These are phyloP conservation scores for Colletotrichum agaves DNA, from an alignment of 2,329 filamentous ascomycete genomes.

Conservation along the genomic window DNA sequence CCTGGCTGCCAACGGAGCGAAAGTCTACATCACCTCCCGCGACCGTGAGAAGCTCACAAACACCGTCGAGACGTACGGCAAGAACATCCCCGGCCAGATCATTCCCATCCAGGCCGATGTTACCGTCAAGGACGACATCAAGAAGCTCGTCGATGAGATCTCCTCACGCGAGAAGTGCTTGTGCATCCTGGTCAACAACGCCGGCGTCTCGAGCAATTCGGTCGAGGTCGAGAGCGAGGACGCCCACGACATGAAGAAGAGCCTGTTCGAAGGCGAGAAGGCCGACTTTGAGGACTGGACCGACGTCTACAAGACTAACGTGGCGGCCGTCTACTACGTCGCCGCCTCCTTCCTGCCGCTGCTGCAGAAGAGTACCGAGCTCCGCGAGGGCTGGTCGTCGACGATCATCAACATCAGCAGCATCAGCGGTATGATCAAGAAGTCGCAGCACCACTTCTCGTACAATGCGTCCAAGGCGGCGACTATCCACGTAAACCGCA, in stretches of 20 bases:
- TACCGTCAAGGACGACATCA: slow-evolving; percentile 69
- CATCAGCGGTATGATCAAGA: slow-evolving; percentile 72
- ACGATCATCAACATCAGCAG: slow-evolving; percentile 76
- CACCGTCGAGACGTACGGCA: slow-evolving; percentile 67
- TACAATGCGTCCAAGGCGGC: slow-evolving; percentile 75
- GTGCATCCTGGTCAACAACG: slow-evolving; percentile 76
- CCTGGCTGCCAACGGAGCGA: slow-evolving; percentile 73
- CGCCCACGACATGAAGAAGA: slow-evolving; percentile 64
- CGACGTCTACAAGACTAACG: slow-evolving; percentile 79
- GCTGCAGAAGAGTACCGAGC: slow-evolving; percentile 62
- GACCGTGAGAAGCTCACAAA: slow-evolving; percentile 71
- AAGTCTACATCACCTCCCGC: slow-evolving; percentile 77
- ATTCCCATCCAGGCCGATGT: slow-evolving; percentile 71
- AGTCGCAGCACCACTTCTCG: slow-evolving; percentile 71
- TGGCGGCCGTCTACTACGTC: slow-evolving; percentile 74
- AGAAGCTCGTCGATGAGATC: slow-evolving; percentile 67
- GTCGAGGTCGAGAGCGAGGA: slow-evolving; percentile 65
- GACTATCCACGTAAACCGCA: slow-evolving; percentile 71
- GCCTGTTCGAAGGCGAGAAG: slow-evolving; percentile 73
- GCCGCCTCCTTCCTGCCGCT: slow-evolving; percentile 72
- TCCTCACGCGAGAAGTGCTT: slow-evolving; percentile 65
- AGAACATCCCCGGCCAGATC: slow-evolving; percentile 64
- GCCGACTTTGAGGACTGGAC: slow-evolving; percentile 75
- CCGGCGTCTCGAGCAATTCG: slow-evolving; percentile 67
- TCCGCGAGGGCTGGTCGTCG: slow-evolving; percentile 59